A percentile compares a stretch with the other conserved stretches of the same genome.
These are phyloP conservation scores for Fusarium humuli DNA, from an alignment of 2,329 filamentous ascomycete genomes.

Conservation along the genomic window DNA sequence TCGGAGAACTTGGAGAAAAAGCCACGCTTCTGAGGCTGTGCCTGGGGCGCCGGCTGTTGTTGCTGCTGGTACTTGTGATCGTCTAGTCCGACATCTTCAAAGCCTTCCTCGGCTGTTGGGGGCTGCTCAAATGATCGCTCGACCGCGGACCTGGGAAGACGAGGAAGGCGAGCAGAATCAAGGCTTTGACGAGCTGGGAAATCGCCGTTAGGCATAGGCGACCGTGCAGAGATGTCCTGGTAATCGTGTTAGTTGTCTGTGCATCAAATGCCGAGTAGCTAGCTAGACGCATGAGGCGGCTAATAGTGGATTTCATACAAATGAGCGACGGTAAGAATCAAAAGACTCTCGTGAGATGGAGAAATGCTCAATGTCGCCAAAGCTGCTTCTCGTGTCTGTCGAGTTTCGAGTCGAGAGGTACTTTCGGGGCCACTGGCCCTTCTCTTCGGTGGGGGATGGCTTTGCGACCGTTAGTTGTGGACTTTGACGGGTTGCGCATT, in stretches of 20 bases:
- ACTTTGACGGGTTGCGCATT: not conserved
- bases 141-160: constrained; percentile 71
- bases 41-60: constrained; percentile 36
- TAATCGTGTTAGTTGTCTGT: constrained; percentile 34
- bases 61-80: constrained; percentile 65
- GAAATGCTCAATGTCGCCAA: constrained; percentile 90
- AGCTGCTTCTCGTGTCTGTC: constrained; percentile 68
- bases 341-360: constrained; percentile 97
- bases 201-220: constrained; percentile 74
- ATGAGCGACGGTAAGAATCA: constrained; percentile 94
- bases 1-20: constrained; percentile 85
- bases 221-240: constrained; percentile 90
- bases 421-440: constrained; percentile 77
- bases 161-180: constrained; percentile 76
- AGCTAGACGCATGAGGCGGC: not conserved
- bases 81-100: constrained; percentile 92
- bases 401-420: constrained; percentile 65
- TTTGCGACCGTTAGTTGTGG: constrained; percentile 51
- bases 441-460: constrained; percentile 91
- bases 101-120: constrained; percentile 80
- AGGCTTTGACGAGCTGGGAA: constrained; percentile 79
- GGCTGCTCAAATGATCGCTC: constrained; percentile 69
- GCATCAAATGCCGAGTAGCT: not conserved
- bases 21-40: constrained; percentile 65
- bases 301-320: constrained; percentile 68